These are phyloP conservation scores for Olyra latifolia DNA, from an alignment of 176 grass and related monocot species.

Conservation along the genomic window DNA sequence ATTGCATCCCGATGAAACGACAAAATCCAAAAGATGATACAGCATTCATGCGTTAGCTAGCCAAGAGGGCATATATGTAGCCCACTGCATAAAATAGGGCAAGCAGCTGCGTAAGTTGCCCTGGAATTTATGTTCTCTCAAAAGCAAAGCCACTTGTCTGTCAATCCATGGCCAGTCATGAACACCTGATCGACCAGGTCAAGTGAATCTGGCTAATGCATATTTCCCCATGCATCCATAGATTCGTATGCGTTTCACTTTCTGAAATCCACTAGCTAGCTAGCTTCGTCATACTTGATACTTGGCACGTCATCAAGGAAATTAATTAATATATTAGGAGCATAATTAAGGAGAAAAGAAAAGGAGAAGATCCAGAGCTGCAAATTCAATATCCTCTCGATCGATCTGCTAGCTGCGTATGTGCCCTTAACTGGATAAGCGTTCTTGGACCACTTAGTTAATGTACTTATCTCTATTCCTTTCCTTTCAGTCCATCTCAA, in stretches of 20 bases:
- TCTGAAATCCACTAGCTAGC: background rate
- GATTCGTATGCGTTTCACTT: background rate
- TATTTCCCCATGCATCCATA: background rate
- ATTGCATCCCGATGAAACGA: background rate
- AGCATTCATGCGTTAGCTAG: too few relatives aligned
- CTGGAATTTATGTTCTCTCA: background rate
- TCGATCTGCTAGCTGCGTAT: background rate
- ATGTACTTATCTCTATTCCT: background rate
- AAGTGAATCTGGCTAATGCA: slow-evolving; percentile 11
- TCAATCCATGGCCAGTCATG: background rate
- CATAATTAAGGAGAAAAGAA: background rate
- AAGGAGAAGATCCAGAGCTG: background rate
- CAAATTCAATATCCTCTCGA: background rate
- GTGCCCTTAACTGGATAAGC: background rate
- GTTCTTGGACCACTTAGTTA: background rate
- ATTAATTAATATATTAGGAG: too few relatives aligned
- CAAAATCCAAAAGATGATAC: background rate
- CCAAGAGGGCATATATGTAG: too few relatives aligned
- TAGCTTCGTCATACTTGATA: background rate
- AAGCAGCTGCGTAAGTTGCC: background rate
- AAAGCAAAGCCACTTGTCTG: background rate
- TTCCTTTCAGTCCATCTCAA: background rate
- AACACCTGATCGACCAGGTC: slow-evolving; percentile 30
- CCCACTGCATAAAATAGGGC: background rate
- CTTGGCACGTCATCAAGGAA: background rate